These are phyloP conservation scores for Ascochyta viciae-villosae DNA, from an alignment of 2,329 filamentous ascomycete species.

Conservation along the genomic window DNA sequence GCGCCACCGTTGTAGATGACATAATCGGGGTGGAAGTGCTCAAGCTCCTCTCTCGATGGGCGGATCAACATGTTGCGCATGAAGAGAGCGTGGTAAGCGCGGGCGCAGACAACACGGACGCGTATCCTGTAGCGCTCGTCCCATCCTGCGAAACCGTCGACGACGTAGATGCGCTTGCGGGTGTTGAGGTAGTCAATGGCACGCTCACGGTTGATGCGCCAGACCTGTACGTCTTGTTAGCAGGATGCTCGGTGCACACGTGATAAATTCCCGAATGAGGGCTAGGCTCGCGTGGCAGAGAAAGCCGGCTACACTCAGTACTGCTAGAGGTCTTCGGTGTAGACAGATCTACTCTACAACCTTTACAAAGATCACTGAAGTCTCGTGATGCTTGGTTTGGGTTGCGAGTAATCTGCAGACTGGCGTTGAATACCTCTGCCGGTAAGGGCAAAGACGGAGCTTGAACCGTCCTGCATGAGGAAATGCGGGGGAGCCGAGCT, in stretches of 20 bases:
- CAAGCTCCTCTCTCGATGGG: constrained; percentile 86
- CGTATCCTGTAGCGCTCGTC: constrained; percentile 97
- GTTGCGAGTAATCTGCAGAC: too few relatives aligned
- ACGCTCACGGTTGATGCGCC: constrained; percentile 99
- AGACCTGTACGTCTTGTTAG: constrained; percentile 70
- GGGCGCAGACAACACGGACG: constrained; percentile 96
- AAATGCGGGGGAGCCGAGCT: constrained; percentile 45
- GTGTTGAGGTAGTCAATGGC: constrained; percentile 99
- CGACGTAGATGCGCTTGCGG: constrained; percentile 96
- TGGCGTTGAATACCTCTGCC: too few relatives aligned
- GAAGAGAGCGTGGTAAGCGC: constrained; percentile 99
- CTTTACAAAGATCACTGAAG: too few relatives aligned
- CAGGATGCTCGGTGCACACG: constrained; percentile 34
- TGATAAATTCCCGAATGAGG: constrained; percentile 21
- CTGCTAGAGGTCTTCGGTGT: too few relatives aligned
- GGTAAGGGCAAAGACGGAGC: too few relatives aligned
- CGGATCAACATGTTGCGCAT: constrained; percentile 99
- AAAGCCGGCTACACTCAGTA: too few relatives aligned
- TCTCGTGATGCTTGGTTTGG: too few relatives aligned
- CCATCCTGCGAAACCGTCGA: constrained; percentile 98
- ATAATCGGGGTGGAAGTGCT: constrained; percentile 98
- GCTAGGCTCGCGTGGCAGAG: neutral
- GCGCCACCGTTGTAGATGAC: constrained; percentile 99
- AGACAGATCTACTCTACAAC: too few relatives aligned
- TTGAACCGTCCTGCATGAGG: constrained; percentile 29